A percentile compares a stretch with the other conserved stretches of the same genome.
Conservation (phyloP, 2,329 filamentous ascomycete species). For the Aschersonia sp. region DNA sequence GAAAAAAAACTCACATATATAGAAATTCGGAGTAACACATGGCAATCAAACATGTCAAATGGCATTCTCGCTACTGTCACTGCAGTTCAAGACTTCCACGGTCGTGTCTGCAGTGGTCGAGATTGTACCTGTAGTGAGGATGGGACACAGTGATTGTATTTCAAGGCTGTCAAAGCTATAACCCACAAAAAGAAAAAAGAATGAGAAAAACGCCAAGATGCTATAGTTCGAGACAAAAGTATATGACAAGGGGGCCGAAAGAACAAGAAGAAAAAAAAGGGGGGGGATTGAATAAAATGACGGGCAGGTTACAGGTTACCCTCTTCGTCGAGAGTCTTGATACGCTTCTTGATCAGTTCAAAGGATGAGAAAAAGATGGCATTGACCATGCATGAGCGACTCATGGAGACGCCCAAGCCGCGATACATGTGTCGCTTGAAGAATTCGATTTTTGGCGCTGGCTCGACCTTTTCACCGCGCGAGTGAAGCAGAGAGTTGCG, state of each 20-base stretch:
- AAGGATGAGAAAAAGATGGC: conserved; percentile 85
- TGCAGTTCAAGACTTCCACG: no score
- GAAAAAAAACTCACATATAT: not conserved
- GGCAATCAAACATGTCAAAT: no score
- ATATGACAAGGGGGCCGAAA: no score
- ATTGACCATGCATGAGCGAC: conserved; percentile 68
- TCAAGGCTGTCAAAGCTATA: not conserved
- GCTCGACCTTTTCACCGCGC: conserved; percentile 46
- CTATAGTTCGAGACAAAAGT: no score
- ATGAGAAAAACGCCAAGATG: not conserved
- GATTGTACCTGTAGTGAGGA: not conserved
- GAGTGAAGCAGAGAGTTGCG: conserved; percentile 61
- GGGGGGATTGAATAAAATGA: no score
- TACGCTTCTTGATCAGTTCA: conserved; percentile 64
- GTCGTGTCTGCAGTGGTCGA: no score
- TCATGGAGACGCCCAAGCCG: conserved; percentile 71
- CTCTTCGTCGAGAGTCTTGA: conserved; percentile 32
- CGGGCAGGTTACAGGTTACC: conserved; percentile 1
- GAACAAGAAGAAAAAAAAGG: not conserved
- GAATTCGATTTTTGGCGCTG: conserved; percentile 61
- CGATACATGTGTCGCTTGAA: conserved; percentile 69
- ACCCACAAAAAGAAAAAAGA: not conserved
- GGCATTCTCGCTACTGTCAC: no score
- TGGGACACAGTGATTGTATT: not conserved
- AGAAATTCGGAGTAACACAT: not conserved